A percentile compares a stretch with the other conserved stretches of the same genome.
phyloP scores from a whole-genome alignment of 768 basidiomycete genomes.

The Plicaturopsis crispa region DNA sequence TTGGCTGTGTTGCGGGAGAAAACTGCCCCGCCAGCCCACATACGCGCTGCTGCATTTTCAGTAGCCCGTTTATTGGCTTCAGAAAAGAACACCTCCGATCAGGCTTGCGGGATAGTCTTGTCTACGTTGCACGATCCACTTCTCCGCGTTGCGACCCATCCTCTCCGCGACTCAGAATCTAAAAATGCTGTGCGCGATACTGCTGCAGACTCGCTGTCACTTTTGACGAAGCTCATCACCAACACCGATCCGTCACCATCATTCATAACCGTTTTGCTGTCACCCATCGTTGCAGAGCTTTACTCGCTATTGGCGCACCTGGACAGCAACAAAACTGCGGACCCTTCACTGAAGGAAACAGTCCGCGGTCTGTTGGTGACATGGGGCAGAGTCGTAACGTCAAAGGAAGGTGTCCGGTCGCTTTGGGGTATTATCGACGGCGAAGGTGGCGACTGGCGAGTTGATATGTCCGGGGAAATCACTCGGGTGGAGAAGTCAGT shows the following conservation, averaged over 20 bases:
- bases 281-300: slow-evolving; percentile 59
- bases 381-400: slow-evolving; percentile 66
- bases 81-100: slow-evolving; percentile 21
- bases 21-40: slow-evolving; percentile 33
- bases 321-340: slow-evolving; percentile 46
- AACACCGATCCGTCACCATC: slow-evolving; percentile 77
- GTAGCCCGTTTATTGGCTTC: slow-evolving; percentile 56
- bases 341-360: slow-evolving; percentile 55
- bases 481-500: slow-evolving; percentile 36
- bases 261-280: slow-evolving; percentile 54
- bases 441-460: slow-evolving; percentile 45
- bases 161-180: background rate
- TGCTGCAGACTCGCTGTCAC: slow-evolving; percentile 37
- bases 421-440: slow-evolving; percentile 54
- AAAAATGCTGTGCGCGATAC: slow-evolving; percentile 11
- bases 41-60: slow-evolving; percentile 59
- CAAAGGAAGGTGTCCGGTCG: slow-evolving; percentile 41
- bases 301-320: slow-evolving; percentile 58
- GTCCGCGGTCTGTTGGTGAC: slow-evolving; percentile 55
- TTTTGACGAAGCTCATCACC: slow-evolving; percentile 48
- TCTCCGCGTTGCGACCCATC: slow-evolving; percentile 11
- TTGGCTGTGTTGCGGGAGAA: slow-evolving; percentile 37
- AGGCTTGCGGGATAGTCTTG: slow-evolving; percentile 26
- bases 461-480: slow-evolving; percentile 48
- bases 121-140: slow-evolving; percentile 50